Evolutionary conservation across 371 early-diverging fungal species (phyloP).

Genomic region (Mortierella sp.): DNA sequence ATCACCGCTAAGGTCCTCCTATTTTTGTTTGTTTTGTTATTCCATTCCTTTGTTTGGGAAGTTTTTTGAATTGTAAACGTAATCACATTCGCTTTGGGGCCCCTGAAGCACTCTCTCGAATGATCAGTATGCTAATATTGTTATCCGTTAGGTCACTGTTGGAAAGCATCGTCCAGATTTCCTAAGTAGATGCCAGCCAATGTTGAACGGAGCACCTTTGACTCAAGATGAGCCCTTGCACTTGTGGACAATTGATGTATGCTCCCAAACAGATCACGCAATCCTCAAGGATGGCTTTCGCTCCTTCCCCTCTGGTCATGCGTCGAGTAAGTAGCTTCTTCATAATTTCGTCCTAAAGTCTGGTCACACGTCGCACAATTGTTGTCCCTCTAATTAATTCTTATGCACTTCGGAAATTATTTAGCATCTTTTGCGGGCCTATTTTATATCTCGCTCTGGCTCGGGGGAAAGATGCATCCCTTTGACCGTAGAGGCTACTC

Average conservation of each 20-base stretch:
- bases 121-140: too few species aligned
- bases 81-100: too few species aligned
- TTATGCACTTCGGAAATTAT: neutral
- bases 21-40: too few species aligned
- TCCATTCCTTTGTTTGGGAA: too few species aligned
- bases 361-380: too few species aligned
- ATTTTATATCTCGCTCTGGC: constrained; percentile 71
- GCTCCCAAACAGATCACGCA: constrained; percentile 62
- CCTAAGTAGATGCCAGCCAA: constrained; percentile 83
- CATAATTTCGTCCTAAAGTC: too few species aligned
- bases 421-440: constrained; percentile 78
- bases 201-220: constrained; percentile 38
- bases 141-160: constrained; percentile 57
- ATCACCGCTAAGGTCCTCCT: too few species aligned
- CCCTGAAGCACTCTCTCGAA: too few species aligned
- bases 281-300: constrained; percentile 83
- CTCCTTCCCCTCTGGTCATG: constrained; percentile 94
- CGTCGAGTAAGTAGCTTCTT: constrained; percentile 65
- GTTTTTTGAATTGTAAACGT: too few species aligned
- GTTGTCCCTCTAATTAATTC: too few species aligned
- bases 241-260: constrained; percentile 69
- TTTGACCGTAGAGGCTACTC: constrained; percentile 75
- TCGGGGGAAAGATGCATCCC: constrained; percentile 76
- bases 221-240: constrained; percentile 64
- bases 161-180: constrained; percentile 90